Evolutionary conservation across 192 early-diverging fungal species (phyloP), one percentile per base, ranked within the genome.

Genomic region (Spizellomyces punctatus): DNA sequence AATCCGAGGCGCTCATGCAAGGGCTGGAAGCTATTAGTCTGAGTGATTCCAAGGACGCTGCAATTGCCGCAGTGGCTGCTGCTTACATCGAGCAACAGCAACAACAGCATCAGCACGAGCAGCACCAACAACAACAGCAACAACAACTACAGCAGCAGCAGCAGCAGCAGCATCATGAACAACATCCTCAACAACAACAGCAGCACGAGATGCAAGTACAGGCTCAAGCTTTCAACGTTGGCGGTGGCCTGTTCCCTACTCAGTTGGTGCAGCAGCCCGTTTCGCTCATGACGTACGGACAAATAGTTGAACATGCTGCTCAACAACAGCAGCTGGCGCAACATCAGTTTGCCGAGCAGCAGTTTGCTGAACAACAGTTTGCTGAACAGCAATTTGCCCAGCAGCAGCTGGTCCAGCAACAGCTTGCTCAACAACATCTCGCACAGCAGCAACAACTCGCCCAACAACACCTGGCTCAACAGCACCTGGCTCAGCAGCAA

Each of bases 1-100:
- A 72, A 7, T 70, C 68, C 42, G 71, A 72, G 17, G 8, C 50
- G 36, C 14, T 72, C 9, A 63, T 72, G 71, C 62, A 72, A 22
- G 63, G 63, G 8, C 21, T 72, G 2, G 63, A 63, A 56, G 62
- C 57, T 17, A 64, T 72, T 16, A 52, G n/a, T 12, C 14, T 64
- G 16, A n/a, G 47, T 14, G 62, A 72, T 10, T 19, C 17, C 17
- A 7, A 56, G 54, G 52, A 14, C 14, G 52, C 52, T 54, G 52
- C 52, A 19, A 21, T 47, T 4, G 27, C 27, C 27, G 58, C 57
- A 21, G 58, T 36, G n/a, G 68, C 68, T 10, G 45, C 17, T 14
- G 52, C 52, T 0, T 60, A 10, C 45, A 45, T 70, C 46, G 57
- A 60, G 21, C 68, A 70, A 10, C 57, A 70, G 44, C 68, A 70